Base-by-base conservation (phyloP, 768 basidiomycete genomes). In the Candolleomyces aberdarensis region DNA sequence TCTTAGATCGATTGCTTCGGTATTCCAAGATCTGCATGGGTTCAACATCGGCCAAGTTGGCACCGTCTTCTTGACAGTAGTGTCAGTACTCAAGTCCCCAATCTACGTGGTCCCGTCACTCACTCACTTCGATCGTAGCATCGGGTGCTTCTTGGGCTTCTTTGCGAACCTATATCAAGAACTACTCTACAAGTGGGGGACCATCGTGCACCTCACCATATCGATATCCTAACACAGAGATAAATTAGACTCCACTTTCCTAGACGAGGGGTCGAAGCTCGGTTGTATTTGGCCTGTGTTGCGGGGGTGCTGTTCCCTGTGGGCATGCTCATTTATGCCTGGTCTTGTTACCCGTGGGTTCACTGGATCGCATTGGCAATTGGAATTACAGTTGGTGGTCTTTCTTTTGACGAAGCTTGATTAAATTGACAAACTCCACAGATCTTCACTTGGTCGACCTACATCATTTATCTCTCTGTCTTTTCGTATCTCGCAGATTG, bases 311-410 rank as follows among this genome's bases (percentile, higher is more conserved):
- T 85, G 13, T 75, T 87, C 50, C 87, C 88, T 0, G 62, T 71
- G 0, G 83, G 81, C n/a, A 85, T 88, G 81, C 82, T 90, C 71
- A 83, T 91, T 31, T 92, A 86, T 64, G 88, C 86, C 0, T 91
- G 88, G 85, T 84, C 86, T 3, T 82, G 85, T 13, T 83, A 76
- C 62, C 59, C 79, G 0, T 65, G 63, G 14, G 76, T 90, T 3
- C 81, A 78, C 58, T 92, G 90, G 89, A 82, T 87, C 43, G 83
- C 73, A 0, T 77, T 82, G 22, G 77, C 77, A 20, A 79, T 89
- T 31, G 88, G 83, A 2, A 78, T 88, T 15, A 70, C 67, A 8
- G 76, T 76, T 67, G 8, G 74, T 63, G n/a, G 6, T 11, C 11
- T 36, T 11, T 36, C 36, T 36, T 5, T 36, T 7, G 36, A 36